These are phyloP conservation scores for Alloteropsis angusta DNA, from an alignment of 202 grass and related monocot genomes.

Conservation along the genomic window DNA sequence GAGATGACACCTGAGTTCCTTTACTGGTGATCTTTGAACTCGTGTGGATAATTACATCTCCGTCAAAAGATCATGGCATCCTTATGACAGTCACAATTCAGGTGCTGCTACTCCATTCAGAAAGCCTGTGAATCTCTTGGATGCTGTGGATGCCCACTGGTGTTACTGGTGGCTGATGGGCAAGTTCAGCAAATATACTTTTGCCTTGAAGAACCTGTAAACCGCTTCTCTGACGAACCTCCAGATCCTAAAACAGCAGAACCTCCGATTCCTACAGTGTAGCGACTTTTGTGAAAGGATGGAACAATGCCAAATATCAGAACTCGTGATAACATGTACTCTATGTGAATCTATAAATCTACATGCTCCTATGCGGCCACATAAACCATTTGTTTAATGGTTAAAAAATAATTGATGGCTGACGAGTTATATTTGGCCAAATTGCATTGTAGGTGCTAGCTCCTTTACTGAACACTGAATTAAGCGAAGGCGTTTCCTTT, in stretches of 20 bases:
- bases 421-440: neutral
- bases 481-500: neutral
- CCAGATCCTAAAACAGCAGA: neutral
- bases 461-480: neutral
- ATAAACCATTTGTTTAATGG: neutral
- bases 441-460: neutral
- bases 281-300: neutral
- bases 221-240: neutral
- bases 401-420: neutral
- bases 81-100: neutral
- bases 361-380: neutral
- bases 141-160: neutral
- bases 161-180: neutral
- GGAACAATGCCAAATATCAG: neutral
- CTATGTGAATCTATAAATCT: conserved; percentile 15
- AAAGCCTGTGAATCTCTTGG: neutral
- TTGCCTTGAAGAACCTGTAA: conserved; percentile 7
- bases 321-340: neutral
- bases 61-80: neutral
- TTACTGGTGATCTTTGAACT: neutral
- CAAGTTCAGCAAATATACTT: neutral
- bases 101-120: neutral
- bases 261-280: neutral
- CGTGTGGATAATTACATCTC: neutral
- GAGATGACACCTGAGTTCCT: conserved; percentile 1